phyloP scores from a whole-genome alignment of 352 stramenopile genomes.

The Phytopythium cucurbitacearum region DNA sequence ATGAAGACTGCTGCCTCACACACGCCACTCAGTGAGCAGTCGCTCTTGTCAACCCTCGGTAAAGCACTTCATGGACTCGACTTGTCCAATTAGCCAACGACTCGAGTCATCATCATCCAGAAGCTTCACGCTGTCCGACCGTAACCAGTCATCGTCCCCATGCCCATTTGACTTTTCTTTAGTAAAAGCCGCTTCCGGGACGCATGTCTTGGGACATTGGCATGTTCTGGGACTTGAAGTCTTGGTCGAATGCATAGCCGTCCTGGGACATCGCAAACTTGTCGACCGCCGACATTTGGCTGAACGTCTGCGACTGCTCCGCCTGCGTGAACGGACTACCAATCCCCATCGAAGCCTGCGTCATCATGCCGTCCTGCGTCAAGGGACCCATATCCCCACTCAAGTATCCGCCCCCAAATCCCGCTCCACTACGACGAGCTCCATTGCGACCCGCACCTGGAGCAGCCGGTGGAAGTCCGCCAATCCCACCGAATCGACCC shows the following conservation, averaged over 20 bases:
- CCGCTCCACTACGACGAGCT: conserved; percentile 22
- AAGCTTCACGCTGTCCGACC: no score
- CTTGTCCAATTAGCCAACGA: no score
- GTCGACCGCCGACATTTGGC: conserved; percentile 67
- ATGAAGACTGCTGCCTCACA: no score
- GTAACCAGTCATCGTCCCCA: no score
- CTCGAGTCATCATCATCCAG: no score
- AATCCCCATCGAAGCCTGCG: conserved; percentile 48
- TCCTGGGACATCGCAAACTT: conserved; percentile 87
- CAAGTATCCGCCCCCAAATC: conserved; percentile 20
- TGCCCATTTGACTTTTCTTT: conserved; percentile 4
- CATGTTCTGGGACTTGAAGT: conserved; percentile 84
- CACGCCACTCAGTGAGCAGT: no score
- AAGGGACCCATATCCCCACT: conserved; percentile 47
- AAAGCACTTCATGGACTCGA: no score
- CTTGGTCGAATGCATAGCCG: conserved; percentile 66
- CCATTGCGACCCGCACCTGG: conserved; percentile 3
- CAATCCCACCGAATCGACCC: conserved; percentile 19
- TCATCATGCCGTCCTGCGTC: conserved; percentile 76
- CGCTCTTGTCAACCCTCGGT: no score
- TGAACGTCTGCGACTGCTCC: conserved; percentile 82
- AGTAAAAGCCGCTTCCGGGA: conserved; percentile 70
- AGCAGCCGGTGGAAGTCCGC: conserved; percentile 2
- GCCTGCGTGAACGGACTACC: conserved; percentile 78
- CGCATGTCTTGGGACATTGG: conserved; percentile 77